A percentile compares a stretch with the other conserved stretches of the same genome.
Evolutionary conservation across 2,329 filamentous ascomycete species (phyloP).

Genomic region (Alternaria angustiovoidea): DNA sequence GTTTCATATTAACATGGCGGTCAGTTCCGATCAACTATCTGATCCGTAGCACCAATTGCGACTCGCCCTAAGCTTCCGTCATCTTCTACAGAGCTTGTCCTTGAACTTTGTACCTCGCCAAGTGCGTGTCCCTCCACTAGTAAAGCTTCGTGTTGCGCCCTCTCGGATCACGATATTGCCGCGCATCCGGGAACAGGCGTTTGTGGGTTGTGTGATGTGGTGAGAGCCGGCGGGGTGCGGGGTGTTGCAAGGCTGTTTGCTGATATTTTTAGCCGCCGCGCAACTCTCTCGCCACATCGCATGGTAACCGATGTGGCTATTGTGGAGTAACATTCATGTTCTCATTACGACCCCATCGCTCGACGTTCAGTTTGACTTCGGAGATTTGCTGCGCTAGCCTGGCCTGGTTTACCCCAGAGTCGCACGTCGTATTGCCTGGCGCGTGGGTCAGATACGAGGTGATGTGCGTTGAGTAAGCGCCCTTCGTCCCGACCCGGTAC

Average conservation of each 20-base stretch:
- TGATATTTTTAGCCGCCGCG: conserved; percentile 12
- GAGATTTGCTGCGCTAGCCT: conserved; percentile 26
- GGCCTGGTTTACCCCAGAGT: conserved; percentile 32
- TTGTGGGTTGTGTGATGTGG: neutral
- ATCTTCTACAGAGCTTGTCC: neutral
- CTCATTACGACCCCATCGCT: neutral
- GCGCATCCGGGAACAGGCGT: conserved; percentile 16
- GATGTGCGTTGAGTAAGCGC: conserved; percentile 35
- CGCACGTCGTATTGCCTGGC: conserved; percentile 32
- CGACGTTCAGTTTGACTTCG: conserved; percentile 14
- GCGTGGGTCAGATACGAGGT: conserved; percentile 41
- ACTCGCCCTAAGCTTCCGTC: neutral
- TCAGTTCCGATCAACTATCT: neutral
- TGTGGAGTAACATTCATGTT: neutral
- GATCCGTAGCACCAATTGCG: conserved; percentile 4
- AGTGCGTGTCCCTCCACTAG: conserved; percentile 4
- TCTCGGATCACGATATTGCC: conserved; percentile 16
- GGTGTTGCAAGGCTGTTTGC: conserved; percentile 19
- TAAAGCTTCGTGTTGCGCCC: conserved; percentile 24
- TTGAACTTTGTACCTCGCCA: conserved; percentile 15
- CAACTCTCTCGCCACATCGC: conserved; percentile 14
- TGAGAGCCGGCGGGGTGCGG: conserved; percentile 8
- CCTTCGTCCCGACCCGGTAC: conserved; percentile 17
- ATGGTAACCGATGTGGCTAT: conserved; percentile 6
- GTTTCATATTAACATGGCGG: conserved; percentile 12